phyloP scores from a whole-genome alignment of 1,139 yeast species.

The Pichia sp. region DNA sequence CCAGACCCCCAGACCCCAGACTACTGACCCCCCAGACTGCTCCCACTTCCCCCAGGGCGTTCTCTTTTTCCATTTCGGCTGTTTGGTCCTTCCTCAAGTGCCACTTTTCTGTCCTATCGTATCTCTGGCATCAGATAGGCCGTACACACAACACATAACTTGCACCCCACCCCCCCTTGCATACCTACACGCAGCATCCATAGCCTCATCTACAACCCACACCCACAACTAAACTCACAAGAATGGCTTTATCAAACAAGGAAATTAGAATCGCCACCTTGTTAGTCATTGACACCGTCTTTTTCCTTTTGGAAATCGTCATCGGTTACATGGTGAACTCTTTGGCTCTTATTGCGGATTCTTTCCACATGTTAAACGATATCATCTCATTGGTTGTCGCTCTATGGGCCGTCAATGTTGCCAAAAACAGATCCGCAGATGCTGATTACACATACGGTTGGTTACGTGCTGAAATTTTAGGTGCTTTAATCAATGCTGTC shows the following conservation, averaged over 20 bases:
- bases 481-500: slow-evolving; percentile 92
- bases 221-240: too few species aligned
- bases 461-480: slow-evolving; percentile 94
- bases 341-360: slow-evolving; percentile 89
- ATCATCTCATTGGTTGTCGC: slow-evolving; percentile 89
- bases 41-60: too few species aligned
- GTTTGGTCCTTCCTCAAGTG: too few species aligned
- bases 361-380: slow-evolving; percentile 97
- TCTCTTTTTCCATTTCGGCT: too few species aligned
- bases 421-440: slow-evolving; percentile 80
- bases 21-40: too few species aligned
- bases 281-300: slow-evolving; percentile 72
- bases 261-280: slow-evolving; percentile 74
- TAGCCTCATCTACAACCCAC: too few species aligned
- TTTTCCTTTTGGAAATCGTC: slow-evolving; percentile 82
- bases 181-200: too few species aligned
- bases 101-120: too few species aligned
- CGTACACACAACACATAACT: too few species aligned
- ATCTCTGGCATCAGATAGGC: too few species aligned
- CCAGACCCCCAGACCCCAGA: too few species aligned
- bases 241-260: slow-evolving; percentile 38
- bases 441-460: slow-evolving; percentile 92
- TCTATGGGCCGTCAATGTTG: slow-evolving; percentile 93
- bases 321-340: slow-evolving; percentile 91
- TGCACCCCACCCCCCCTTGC: too few species aligned